Evolutionary conservation across 805 yeast species (phyloP).

Genomic region (Kodamaea lidongshanica): DNA sequence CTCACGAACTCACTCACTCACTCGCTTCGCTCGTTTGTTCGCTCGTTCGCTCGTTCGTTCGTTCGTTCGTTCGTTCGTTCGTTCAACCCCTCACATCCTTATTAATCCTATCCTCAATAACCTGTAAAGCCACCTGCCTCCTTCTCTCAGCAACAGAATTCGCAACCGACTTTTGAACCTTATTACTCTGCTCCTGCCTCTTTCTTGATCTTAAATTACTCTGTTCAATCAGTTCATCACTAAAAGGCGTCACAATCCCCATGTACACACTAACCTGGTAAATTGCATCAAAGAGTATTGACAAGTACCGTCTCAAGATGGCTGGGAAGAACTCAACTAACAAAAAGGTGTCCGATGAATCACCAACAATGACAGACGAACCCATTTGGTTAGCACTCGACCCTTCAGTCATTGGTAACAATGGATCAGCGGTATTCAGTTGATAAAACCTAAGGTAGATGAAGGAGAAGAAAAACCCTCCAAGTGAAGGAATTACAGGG

Average conservation of each 20-base stretch:
- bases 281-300: slow-evolving; percentile 40
- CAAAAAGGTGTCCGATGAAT: slow-evolving; percentile 85
- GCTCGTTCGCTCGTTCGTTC: no score
- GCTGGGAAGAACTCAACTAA: slow-evolving; percentile 81
- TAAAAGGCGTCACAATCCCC: slow-evolving; percentile 55
- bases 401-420: slow-evolving; percentile 42
- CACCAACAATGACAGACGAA: slow-evolving; percentile 51
- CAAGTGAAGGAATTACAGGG: slow-evolving; percentile 51
- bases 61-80: background rate
- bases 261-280: slow-evolving; percentile 35
- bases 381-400: slow-evolving; percentile 15
- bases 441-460: slow-evolving; percentile 74
- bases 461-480: slow-evolving; percentile 67
- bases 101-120: slow-evolving; percentile 57
- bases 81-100: slow-evolving; percentile 12
- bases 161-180: slow-evolving; percentile 33
- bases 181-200: slow-evolving; percentile 46
- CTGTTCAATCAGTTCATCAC: slow-evolving; percentile 63
- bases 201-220: slow-evolving; percentile 67
- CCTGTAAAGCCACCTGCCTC: slow-evolving; percentile 70
- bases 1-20: no score
- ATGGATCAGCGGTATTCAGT: slow-evolving; percentile 45
- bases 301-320: slow-evolving; percentile 44
- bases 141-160: slow-evolving; percentile 64
- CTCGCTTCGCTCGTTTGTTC: no score